These are phyloP conservation scores for Botrytis fabae DNA, from an alignment of 2,329 filamentous ascomycete genomes.

Conservation along the genomic window DNA sequence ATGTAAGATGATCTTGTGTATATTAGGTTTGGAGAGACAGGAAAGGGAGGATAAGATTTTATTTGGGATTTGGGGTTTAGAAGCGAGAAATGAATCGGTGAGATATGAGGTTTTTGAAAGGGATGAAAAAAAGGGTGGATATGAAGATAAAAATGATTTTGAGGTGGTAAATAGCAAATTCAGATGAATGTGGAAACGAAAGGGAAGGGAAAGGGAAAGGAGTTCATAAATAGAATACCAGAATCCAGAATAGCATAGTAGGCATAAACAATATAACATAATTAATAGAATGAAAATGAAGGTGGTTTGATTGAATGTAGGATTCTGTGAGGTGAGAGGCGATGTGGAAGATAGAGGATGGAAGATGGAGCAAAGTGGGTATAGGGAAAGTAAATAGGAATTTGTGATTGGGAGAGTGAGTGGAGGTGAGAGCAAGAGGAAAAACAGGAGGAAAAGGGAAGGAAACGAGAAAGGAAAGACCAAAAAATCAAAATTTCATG, in stretches of 20 bases:
- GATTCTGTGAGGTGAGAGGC: not conserved
- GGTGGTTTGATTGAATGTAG: not conserved
- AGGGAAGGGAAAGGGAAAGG: not conserved
- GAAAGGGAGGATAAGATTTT: conserved; percentile 19
- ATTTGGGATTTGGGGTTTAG: not conserved
- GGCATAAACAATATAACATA: not conserved
- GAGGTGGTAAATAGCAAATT: not conserved
- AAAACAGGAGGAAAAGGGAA: not conserved
- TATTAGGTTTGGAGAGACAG: conserved; percentile 36
- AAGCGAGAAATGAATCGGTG: not conserved
- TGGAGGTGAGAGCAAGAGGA: not conserved
- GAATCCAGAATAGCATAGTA: not conserved
- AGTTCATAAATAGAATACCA: not conserved
- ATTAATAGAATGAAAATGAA: not conserved
- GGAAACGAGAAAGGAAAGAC: not conserved
- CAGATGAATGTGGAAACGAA: not conserved
- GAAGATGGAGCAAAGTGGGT: too few species aligned
- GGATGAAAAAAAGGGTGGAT: not conserved
- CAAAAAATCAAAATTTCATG: not conserved
- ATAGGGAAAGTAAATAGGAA: fast-evolving
- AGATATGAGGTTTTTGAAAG: not conserved
- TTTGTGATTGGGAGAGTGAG: not conserved
- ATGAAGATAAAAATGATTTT: not conserved
- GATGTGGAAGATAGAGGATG: not conserved
- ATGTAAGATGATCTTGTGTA: conserved; percentile 36